Percentiles rank a stretch among this genome's conserved stretches.
Evolutionary conservation across 345 rosid species (phyloP).

Genomic region (Draba incana): DNA sequence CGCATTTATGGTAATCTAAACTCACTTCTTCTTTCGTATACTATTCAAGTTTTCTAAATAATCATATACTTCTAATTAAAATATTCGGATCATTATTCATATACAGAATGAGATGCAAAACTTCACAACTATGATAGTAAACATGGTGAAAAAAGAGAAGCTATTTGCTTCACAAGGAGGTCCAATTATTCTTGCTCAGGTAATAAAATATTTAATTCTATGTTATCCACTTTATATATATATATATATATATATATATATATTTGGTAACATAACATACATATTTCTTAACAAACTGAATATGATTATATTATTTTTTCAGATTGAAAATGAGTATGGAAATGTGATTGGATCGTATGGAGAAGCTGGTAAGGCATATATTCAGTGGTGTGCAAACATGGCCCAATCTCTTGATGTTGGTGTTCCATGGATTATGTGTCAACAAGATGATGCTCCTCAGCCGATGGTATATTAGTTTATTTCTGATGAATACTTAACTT

Average conservation of each 20-base stretch:
- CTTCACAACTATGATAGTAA: conserved; percentile 62
- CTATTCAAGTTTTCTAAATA: neutral
- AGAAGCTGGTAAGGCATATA: conserved; percentile 36
- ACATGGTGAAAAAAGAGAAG: conserved; percentile 60
- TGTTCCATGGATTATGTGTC: conserved; percentile 69
- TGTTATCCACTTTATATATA: neutral
- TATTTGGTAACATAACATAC: neutral
- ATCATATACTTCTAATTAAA: neutral
- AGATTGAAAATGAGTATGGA: conserved; percentile 52
- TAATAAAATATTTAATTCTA: conserved; percentile 44
- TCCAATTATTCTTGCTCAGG: conserved; percentile 73
- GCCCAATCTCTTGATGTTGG: conserved; percentile 48
- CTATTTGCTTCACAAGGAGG: conserved; percentile 80
- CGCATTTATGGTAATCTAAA: conserved; percentile 50
- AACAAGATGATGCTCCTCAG: conserved; percentile 51
- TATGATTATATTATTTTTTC: neutral
- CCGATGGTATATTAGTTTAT: conserved; percentile 44
- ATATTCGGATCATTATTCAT: too few species aligned
- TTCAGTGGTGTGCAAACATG: conserved; percentile 45
- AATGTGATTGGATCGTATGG: conserved; percentile 41
- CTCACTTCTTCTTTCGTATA: neutral
- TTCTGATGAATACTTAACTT: neutral
- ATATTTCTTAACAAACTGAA: too few species aligned
- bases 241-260: too few species aligned
- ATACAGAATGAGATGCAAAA: conserved; percentile 70